phyloP scores from a whole-genome alignment of 1,284 basidiomycete genomes.

The Fomitopsis pinicola region DNA sequence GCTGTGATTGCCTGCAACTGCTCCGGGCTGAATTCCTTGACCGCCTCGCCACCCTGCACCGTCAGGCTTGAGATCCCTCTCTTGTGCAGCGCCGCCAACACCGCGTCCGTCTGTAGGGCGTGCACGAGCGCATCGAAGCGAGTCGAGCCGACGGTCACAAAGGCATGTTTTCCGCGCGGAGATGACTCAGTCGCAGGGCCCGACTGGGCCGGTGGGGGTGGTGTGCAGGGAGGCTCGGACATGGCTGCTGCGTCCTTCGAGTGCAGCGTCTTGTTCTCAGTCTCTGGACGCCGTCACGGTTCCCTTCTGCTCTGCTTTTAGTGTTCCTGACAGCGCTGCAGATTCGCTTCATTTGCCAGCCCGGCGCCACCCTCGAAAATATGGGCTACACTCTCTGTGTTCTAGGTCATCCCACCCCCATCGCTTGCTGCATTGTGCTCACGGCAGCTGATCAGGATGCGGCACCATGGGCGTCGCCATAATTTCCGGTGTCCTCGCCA shows the following conservation, averaged over 20 bases:
- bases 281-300: not conserved
- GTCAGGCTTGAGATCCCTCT: slow-evolving; percentile 58
- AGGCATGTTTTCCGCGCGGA: slow-evolving; percentile 47
- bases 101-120: slow-evolving; percentile 50
- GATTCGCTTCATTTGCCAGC: slow-evolving; percentile 11
- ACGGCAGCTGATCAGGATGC: slow-evolving; percentile 61
- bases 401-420: slow-evolving; percentile 36
- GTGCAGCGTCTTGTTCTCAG: not conserved
- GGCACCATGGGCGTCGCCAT: slow-evolving; percentile 99
- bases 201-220: slow-evolving; percentile 6
- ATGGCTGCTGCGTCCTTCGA: slow-evolving; percentile 2
- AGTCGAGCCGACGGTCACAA: slow-evolving; percentile 92
- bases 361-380: slow-evolving; percentile 7
- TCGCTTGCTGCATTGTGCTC: slow-evolving; percentile 5
- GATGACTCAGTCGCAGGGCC: slow-evolving; percentile 9
- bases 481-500: slow-evolving; percentile 84
- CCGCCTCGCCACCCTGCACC: slow-evolving; percentile 67
- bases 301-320: slow-evolving; percentile 1
- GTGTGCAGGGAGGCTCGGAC: slow-evolving; percentile 10
- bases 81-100: slow-evolving; percentile 48
- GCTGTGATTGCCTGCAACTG: slow-evolving; percentile 11
- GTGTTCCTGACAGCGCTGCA: slow-evolving; percentile 6
- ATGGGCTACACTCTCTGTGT: slow-evolving; percentile 66
- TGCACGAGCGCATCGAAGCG: slow-evolving; percentile 74
- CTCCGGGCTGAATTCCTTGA: slow-evolving; percentile 13